A percentile compares a stretch with the other conserved stretches of the same genome.
Evolutionary conservation across 208 protist species (phyloP).

Genomic region (Acanthamoeba triangularis): DNA sequence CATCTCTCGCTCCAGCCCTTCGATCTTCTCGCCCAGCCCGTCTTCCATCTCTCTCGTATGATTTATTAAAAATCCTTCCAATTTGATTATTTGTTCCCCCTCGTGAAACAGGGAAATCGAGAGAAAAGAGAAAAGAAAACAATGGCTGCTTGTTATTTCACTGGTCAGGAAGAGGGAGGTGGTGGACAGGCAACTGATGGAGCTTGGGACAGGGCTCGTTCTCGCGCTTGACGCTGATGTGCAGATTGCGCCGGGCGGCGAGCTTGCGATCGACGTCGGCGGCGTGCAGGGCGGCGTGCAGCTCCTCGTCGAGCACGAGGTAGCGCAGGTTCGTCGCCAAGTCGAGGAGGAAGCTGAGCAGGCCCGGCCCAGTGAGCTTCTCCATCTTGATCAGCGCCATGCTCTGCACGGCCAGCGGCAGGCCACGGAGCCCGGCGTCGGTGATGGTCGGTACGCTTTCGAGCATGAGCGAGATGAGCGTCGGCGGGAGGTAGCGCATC

Average conservation of each 20-base stretch:
- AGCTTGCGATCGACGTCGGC: constrained; percentile 32
- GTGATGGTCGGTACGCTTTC: constrained; percentile 9
- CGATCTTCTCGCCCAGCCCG: not conserved
- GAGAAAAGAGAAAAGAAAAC: too few relatives aligned
- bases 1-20: constrained; percentile 26
- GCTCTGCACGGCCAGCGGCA: constrained; percentile 36
- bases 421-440: constrained; percentile 12
- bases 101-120: too few relatives aligned
- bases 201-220: constrained; percentile 61
- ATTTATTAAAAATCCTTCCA: not conserved
- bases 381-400: constrained; percentile 57
- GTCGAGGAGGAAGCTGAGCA: constrained; percentile 1
- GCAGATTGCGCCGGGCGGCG: not conserved
- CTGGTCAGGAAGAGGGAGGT: not conserved
- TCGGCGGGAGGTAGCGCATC: constrained; percentile 3
- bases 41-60: not conserved
- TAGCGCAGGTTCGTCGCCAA: not conserved
- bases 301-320: constrained; percentile 21
- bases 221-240: constrained; percentile 42
- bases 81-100: too few relatives aligned
- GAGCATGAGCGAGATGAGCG: constrained; percentile 19
- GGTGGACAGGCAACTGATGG: constrained; percentile 5
- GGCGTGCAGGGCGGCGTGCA: not conserved
- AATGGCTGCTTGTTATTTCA: not conserved
- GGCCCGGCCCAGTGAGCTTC: constrained; percentile 16